These are phyloP conservation scores for Yamadazyma conglobata DNA, from an alignment of 1,139 yeast species.

Conservation along the genomic window DNA sequence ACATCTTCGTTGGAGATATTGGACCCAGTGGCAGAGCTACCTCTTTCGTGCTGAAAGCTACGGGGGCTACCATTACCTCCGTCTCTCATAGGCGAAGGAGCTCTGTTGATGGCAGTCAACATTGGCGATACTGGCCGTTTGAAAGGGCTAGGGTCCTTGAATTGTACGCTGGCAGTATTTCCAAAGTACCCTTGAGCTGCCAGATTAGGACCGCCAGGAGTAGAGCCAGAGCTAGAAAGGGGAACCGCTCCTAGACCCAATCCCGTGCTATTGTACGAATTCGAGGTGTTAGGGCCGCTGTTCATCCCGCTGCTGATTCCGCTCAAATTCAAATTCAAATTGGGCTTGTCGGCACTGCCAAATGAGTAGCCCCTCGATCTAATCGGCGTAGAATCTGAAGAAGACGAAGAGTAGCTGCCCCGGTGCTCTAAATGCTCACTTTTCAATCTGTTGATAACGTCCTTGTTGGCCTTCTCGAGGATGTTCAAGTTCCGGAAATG, in stretches of 20 bases:
- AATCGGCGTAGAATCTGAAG: slow-evolving; percentile 40
- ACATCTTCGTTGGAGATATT: slow-evolving; percentile 34
- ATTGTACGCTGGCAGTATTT: slow-evolving; percentile 1
- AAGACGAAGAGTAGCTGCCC: slow-evolving; percentile 40
- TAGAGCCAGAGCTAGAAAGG: slow-evolving; percentile 5
- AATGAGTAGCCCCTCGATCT: slow-evolving; percentile 42
- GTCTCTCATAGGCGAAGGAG: slow-evolving; percentile 21
- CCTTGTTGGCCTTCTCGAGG: slow-evolving; percentile 90
- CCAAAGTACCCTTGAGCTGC: slow-evolving; percentile 6
- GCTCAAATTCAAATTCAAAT: slow-evolving; percentile 8
- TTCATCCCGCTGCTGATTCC: slow-evolving; percentile 4
- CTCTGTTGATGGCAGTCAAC: slow-evolving; percentile 18
- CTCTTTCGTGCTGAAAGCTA: slow-evolving; percentile 28
- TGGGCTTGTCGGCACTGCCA: slow-evolving; percentile 12
- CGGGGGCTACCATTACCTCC: slow-evolving; percentile 23
- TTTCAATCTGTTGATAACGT: slow-evolving; percentile 81
- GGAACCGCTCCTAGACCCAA: slow-evolving; percentile 1
- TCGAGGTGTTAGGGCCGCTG: slow-evolving; percentile 2
- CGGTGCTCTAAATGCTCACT: slow-evolving; percentile 70
- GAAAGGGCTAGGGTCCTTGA: slow-evolving; percentile 29
- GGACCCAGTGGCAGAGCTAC: slow-evolving; percentile 11
- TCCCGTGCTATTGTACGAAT: slow-evolving; percentile 1
- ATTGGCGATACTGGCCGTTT: slow-evolving; percentile 37
- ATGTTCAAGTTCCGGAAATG: slow-evolving; percentile 86
- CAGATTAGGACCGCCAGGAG: slow-evolving; percentile 4